Conservation (phyloP, 768 basidiomycete species). For the Panellus pusillus region DNA sequence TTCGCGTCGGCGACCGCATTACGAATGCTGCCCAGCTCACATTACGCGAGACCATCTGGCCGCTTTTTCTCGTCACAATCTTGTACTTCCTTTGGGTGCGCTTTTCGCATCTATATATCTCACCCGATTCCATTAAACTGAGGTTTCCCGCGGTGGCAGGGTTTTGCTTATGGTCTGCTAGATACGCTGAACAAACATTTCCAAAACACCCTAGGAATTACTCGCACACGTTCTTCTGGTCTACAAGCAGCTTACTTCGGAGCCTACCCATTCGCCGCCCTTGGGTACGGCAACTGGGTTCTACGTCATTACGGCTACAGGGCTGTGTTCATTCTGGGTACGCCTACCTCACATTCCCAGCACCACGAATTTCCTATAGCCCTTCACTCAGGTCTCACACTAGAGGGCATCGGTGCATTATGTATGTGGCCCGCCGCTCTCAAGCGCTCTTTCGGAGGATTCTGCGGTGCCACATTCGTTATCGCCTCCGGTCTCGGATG, state of each 20-base stretch:
- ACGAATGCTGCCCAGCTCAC: conserved; percentile 34
- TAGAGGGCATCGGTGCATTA: conserved; percentile 35
- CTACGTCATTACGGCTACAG: conserved; percentile 34
- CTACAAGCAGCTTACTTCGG: conserved; percentile 38
- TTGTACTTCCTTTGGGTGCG: conserved; percentile 37
- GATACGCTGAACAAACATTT: conserved; percentile 38
- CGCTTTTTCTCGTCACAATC: conserved; percentile 36
- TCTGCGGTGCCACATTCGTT: conserved; percentile 37
- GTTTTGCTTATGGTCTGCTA: conserved; percentile 35
- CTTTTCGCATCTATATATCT: neutral
- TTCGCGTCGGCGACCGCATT: conserved; percentile 32
- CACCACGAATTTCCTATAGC: neutral
- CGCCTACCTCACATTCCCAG: neutral
- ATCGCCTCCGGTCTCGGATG: conserved; percentile 35
- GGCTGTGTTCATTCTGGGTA: conserved; percentile 33
- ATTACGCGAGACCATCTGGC: conserved; percentile 32
- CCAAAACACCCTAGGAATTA: conserved; percentile 33
- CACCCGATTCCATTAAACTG: neutral
- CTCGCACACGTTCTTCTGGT: conserved; percentile 34
- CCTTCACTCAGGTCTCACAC: conserved; percentile 17
- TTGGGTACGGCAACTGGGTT: conserved; percentile 36
- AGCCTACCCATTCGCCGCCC: conserved; percentile 34
- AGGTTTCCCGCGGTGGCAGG: conserved; percentile 14
- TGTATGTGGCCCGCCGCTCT: conserved; percentile 38
- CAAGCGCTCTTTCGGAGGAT: conserved; percentile 35